These are phyloP conservation scores for Seminavis robusta DNA, from an alignment of 108 stramenopile genomes.

Conservation along the genomic window DNA sequence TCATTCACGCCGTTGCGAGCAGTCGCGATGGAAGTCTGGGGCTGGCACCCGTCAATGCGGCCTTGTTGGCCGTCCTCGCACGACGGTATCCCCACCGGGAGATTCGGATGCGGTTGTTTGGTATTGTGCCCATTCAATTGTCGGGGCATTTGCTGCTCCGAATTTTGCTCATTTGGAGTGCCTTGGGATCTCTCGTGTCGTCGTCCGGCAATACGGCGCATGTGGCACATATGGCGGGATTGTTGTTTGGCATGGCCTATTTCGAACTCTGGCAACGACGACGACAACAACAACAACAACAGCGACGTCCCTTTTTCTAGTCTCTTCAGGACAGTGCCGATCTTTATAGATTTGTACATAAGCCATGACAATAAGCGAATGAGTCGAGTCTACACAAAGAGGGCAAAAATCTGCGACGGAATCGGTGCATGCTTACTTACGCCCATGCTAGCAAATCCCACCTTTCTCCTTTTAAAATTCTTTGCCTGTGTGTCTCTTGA, in stretches of 20 bases:
- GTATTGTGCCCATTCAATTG: constrained; percentile 56
- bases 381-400: too few species aligned
- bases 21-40: constrained; percentile 51
- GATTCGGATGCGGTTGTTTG: constrained; percentile 37
- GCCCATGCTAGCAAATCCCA: too few species aligned
- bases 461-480: too few species aligned
- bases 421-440: too few species aligned
- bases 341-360: too few species aligned
- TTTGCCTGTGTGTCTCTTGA: too few species aligned
- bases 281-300: too few species aligned
- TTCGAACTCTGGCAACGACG: constrained; percentile 49
- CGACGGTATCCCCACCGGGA: constrained; percentile 39
- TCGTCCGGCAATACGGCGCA: constrained; percentile 33
- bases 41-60: constrained; percentile 60
- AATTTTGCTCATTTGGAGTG: constrained; percentile 34
- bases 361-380: too few species aligned
- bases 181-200: constrained; percentile 38
- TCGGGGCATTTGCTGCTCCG: constrained; percentile 44
- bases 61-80: constrained; percentile 58
- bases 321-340: too few species aligned
- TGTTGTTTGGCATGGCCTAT: constrained; percentile 63
- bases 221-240: constrained; percentile 71
- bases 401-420: too few species aligned
- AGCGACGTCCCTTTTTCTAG: too few species aligned
- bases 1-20: constrained; percentile 25